A percentile compares a stretch with the other conserved stretches of the same genome.
Evolutionary conservation across 805 yeast genomes (phyloP).

Genomic region (Sugiyamaella marilandica): DNA sequence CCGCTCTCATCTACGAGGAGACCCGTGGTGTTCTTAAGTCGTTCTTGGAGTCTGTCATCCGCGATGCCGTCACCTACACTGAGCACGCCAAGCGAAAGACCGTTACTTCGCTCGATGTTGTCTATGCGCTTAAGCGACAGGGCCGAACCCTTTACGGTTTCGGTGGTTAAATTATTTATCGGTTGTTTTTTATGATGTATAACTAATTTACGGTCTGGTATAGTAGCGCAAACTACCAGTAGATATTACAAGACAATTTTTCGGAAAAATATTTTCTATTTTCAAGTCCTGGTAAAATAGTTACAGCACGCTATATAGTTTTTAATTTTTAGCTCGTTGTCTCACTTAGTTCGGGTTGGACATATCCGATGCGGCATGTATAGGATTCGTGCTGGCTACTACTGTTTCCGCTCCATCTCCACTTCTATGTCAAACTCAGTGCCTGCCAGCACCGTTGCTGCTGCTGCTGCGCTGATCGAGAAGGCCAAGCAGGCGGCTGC

Average conservation of each 20-base stretch:
- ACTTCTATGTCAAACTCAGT: background rate
- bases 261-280: too few species aligned
- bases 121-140: conserved; percentile 99
- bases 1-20: conserved; percentile 98
- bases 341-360: too few species aligned
- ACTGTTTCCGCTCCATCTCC: background rate
- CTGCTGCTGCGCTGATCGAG: conserved; percentile 46
- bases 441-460: background rate
- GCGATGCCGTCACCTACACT: conserved; percentile 99
- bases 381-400: too few species aligned
- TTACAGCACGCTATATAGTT: too few species aligned
- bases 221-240: too few species aligned
- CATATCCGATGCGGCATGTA: background rate
- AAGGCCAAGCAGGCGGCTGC: conserved; percentile 89
- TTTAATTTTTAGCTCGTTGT: too few species aligned
- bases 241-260: too few species aligned
- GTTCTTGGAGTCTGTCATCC: conserved; percentile 93
- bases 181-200: background rate
- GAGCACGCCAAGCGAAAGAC: conserved; percentile 99
- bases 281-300: too few species aligned
- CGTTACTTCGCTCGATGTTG: conserved; percentile 97
- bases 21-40: conserved; percentile 95
- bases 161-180: conserved; percentile 72
- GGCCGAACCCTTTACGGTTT: conserved; percentile 99
- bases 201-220: background rate